phyloP scores from a whole-genome alignment of 129 eudicot species.

The Dittrichia graveolens region DNA sequence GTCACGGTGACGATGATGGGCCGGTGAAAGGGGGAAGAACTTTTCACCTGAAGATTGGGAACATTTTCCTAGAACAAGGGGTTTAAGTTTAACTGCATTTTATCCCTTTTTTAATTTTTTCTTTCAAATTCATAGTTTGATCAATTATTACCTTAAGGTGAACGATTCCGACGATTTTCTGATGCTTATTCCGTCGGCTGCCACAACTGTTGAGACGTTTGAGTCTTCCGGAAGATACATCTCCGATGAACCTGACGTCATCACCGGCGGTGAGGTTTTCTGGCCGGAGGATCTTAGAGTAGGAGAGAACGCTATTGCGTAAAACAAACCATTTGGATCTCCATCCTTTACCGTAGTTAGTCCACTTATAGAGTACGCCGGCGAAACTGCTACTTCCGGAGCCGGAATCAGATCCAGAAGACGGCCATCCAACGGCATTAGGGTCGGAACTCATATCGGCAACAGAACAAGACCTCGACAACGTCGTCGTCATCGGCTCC shows the following conservation, averaged over 20 bases:
- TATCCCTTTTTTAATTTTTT: constrained; percentile 8
- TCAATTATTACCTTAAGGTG: constrained; percentile 63
- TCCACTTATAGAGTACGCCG: constrained; percentile 80
- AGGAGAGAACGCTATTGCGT: constrained; percentile 69
- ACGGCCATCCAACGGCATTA: constrained; percentile 51
- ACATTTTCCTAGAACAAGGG: constrained; percentile 28
- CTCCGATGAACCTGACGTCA: constrained; percentile 75
- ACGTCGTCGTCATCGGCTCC: constrained; percentile 55
- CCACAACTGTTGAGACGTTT: constrained; percentile 43
- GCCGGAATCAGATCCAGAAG: constrained; percentile 60
- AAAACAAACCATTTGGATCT: constrained; percentile 88
- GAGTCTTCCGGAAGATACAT: constrained; percentile 35
- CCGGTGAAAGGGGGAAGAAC: neutral
- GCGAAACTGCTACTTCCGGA: constrained; percentile 55
- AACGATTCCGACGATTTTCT: constrained; percentile 55
- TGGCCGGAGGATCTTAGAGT: constrained; percentile 62
- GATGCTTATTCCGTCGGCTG: constrained; percentile 35
- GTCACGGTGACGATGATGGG: no score
- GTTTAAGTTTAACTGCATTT: neutral
- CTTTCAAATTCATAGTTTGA: neutral
- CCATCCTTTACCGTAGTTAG: constrained; percentile 93
- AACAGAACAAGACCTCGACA: constrained; percentile 52
- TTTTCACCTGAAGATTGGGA: constrained; percentile 31
- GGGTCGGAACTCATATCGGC: constrained; percentile 62
- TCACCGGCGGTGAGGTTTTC: constrained; percentile 45